These are phyloP conservation scores for Rosa persica DNA, from an alignment of 306 rosid species.

Conservation along the genomic window DNA sequence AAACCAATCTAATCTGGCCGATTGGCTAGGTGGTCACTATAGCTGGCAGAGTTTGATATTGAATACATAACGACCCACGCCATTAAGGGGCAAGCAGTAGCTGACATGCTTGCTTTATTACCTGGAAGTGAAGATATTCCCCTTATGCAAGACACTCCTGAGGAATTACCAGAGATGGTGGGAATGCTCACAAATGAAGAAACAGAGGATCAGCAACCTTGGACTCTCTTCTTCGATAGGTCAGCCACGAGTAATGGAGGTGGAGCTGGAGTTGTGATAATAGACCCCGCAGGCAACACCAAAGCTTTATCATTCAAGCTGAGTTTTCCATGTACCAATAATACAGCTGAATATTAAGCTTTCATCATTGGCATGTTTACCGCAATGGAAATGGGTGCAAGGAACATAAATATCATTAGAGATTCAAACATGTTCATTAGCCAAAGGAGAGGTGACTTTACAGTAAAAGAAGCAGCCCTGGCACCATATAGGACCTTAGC, in stretches of 20 bases:
- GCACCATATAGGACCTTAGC: background rate
- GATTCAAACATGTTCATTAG: background rate
- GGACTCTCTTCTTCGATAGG: background rate
- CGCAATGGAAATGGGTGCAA: background rate
- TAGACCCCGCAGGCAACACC: background rate
- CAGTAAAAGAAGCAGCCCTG: background rate
- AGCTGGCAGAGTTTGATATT: background rate
- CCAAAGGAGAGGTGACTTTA: background rate
- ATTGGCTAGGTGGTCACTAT: background rate
- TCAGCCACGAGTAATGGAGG: background rate
- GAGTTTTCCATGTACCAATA: background rate
- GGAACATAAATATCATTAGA: background rate
- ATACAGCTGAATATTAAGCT: background rate
- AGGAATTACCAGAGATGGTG: too few relatives aligned
- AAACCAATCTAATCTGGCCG: background rate
- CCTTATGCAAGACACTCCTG: background rate
- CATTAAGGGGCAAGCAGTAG: too few relatives aligned
- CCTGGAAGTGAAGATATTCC: too few relatives aligned
- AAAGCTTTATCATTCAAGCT: background rate
- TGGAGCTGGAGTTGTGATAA: background rate
- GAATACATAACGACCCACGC: background rate
- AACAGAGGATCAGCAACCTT: too few relatives aligned
- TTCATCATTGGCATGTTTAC: background rate
- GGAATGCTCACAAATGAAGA: background rate
- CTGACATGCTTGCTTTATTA: too few relatives aligned